These are phyloP conservation scores for Crassisporium funariophilum DNA, from an alignment of 768 basidiomycete species.

Conservation along the genomic window DNA sequence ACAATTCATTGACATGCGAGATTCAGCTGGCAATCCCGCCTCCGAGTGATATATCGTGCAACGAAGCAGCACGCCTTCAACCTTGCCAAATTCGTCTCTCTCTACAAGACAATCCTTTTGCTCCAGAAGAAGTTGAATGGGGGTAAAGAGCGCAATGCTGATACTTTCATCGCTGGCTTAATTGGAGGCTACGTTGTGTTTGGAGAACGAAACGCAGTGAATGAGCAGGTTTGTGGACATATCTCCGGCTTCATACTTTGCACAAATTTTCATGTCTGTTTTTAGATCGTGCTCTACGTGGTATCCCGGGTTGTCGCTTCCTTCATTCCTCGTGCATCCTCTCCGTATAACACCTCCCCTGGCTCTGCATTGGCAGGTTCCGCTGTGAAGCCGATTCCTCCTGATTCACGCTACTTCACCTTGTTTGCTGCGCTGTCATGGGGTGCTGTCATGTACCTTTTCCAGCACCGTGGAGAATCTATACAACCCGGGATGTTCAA, in stretches of 20 bases:
- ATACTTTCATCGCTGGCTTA: constrained; percentile 92
- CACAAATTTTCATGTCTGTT: constrained; percentile 9
- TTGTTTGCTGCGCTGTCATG: constrained; percentile 87
- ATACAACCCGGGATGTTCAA: constrained; percentile 97
- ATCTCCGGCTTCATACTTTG: not conserved
- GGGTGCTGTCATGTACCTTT: constrained; percentile 98
- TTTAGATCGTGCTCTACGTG: constrained; percentile 94
- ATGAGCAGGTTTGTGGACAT: constrained; percentile 74
- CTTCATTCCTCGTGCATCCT: constrained; percentile 78
- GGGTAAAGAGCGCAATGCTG: constrained; percentile 78
- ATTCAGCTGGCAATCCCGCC: constrained; percentile 69
- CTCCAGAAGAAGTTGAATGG: constrained; percentile 80
- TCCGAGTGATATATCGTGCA: constrained; percentile 71
- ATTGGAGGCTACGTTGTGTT: constrained; percentile 91
- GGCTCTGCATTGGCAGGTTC: constrained; percentile 42
- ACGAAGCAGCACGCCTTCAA: constrained; percentile 92
- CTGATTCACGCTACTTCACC: constrained; percentile 82
- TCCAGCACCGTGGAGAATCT: constrained; percentile 83
- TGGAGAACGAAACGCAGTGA: constrained; percentile 83
- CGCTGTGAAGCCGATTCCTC: constrained; percentile 71
- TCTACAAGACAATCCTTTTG: constrained; percentile 88
- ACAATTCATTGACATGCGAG: constrained; percentile 10
- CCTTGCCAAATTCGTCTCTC: constrained; percentile 89
- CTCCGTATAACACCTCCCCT: constrained; percentile 51
- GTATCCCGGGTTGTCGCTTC: constrained; percentile 90